Evolutionary conservation across 1,284 basidiomycete genomes (phyloP), one percentile per base, ranked within the genome.

Genomic region (Irpex lacteus): DNA sequence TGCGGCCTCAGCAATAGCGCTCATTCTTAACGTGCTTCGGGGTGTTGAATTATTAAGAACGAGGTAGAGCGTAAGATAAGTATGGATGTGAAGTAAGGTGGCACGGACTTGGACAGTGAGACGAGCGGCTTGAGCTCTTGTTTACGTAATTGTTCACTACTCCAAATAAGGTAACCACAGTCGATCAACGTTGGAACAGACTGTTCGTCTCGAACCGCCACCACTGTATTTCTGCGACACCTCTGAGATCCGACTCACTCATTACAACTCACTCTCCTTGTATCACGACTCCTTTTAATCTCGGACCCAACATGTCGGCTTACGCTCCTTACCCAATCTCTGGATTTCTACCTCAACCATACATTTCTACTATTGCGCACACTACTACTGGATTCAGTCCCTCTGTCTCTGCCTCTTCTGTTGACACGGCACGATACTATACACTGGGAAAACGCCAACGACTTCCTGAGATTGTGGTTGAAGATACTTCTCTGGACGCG

Each of bases 1-100:
- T 2, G 70, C 73, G 4, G 72, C 74, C 34, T 71, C 66, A 4
- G 65, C 66, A 9, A 74, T 62, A 5, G 69, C 61, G 21, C 69
- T 64, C 57, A 66, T 60, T 26, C 9, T 44, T 44, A 15, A 15
- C 15, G 40, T 44, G 2, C 40, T 52, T 3, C 13, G 11, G 8
- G 52, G 50, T 19, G 50, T 58, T 26, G 55, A 26, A 57, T 40
- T 34, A 57, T 19, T 36, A 26, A 9, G 18, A 34, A 19, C 18
- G 55, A 21, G 19, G n/a, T 13, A 52, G 18, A 52, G 50, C 11
- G 50, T 21, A 52, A 52, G 19, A 52, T 18, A 52, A n/a, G 50
- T n/a, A 52, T 9, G 11, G 50, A 21, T 9, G 50, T 47, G 18
- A 18, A 18, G n/a, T n/a, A n/a, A 21, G 19, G n/a, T 52, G 19